phyloP scores from a whole-genome alignment of 2,329 filamentous ascomycete genomes.

The Aspergillus pseudoglaucus region DNA sequence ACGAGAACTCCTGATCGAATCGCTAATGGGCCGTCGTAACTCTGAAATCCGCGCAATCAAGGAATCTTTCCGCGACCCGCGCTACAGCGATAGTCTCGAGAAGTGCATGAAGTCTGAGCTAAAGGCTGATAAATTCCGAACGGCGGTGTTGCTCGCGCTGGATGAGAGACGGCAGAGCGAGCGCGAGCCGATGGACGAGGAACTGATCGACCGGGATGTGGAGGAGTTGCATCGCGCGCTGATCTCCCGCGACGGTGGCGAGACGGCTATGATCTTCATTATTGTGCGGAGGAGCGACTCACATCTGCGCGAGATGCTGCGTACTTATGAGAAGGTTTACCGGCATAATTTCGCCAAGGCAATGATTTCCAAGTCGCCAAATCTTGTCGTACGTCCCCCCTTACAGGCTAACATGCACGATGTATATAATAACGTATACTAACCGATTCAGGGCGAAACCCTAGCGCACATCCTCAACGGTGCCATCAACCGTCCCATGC shows the following conservation, averaged over 20 bases:
- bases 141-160: slow-evolving; percentile 73
- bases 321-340: slow-evolving; percentile 67
- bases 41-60: slow-evolving; percentile 84
- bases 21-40: slow-evolving; percentile 83
- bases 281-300: slow-evolving; percentile 72
- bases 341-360: slow-evolving; percentile 78
- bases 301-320: slow-evolving; percentile 74
- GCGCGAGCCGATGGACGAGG: slow-evolving; percentile 56
- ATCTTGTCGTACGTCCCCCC: slow-evolving; percentile 70
- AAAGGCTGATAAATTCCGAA: slow-evolving; percentile 93
- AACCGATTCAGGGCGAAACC: slow-evolving; percentile 67
- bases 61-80: slow-evolving; percentile 81
- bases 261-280: slow-evolving; percentile 79
- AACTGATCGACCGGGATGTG: slow-evolving; percentile 64
- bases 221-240: slow-evolving; percentile 64
- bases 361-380: slow-evolving; percentile 80
- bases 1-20: slow-evolving; percentile 85
- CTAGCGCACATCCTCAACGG: slow-evolving; percentile 94
- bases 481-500: slow-evolving; percentile 88
- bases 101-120: slow-evolving; percentile 89
- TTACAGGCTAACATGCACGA: not conserved
- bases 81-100: slow-evolving; percentile 73
- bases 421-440: not conserved
- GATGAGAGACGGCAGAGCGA: slow-evolving; percentile 83
- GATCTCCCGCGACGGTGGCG: slow-evolving; percentile 68